Conservation (phyloP, 495 filamentous ascomycete species). For the Podospora pseudoanserina region DNA sequence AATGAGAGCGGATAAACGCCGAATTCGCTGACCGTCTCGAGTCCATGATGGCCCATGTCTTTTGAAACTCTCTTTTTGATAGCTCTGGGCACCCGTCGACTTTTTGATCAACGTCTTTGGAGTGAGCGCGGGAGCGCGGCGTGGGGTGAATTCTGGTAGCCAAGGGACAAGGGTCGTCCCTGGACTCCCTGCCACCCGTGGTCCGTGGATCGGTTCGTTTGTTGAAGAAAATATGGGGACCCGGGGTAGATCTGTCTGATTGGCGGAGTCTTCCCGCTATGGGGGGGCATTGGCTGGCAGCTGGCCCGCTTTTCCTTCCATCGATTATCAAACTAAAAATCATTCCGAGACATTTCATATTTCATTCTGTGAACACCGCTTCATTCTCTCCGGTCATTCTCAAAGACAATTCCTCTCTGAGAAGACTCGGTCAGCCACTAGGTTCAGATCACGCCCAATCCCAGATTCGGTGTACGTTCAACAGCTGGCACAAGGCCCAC, state of each 20-base stretch:
- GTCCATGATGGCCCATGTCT: not conserved
- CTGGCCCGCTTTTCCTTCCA: slow-evolving; percentile 2
- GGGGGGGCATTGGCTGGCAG: not conserved
- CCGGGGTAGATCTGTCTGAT: slow-evolving; percentile 10
- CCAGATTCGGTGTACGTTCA: not conserved
- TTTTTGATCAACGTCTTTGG: not conserved
- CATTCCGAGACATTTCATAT: slow-evolving; percentile 8
- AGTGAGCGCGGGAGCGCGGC: slow-evolving; percentile 12
- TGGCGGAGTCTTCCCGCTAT: slow-evolving; percentile 10
- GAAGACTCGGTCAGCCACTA: not conserved
- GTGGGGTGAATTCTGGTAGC: slow-evolving; percentile 18
- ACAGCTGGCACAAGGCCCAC: not conserved
- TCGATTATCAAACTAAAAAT: slow-evolving; percentile 9
- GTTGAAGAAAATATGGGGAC: slow-evolving; percentile 15
- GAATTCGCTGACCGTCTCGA: not conserved
- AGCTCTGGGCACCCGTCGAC: not conserved
- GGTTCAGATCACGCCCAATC: not conserved
- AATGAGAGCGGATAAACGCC: not conserved
- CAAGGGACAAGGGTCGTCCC: slow-evolving; percentile 11
- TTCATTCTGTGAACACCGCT: not conserved
- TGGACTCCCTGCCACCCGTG: not conserved
- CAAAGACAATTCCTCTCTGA: not conserved
- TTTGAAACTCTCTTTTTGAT: not conserved
- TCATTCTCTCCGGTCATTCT: not conserved
- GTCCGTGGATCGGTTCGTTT: not conserved